A percentile compares a stretch with the other conserved stretches of the same genome.
These are phyloP conservation scores for Gynandropsis gynandra DNA, from an alignment of 345 rosid species.

Conservation along the genomic window DNA sequence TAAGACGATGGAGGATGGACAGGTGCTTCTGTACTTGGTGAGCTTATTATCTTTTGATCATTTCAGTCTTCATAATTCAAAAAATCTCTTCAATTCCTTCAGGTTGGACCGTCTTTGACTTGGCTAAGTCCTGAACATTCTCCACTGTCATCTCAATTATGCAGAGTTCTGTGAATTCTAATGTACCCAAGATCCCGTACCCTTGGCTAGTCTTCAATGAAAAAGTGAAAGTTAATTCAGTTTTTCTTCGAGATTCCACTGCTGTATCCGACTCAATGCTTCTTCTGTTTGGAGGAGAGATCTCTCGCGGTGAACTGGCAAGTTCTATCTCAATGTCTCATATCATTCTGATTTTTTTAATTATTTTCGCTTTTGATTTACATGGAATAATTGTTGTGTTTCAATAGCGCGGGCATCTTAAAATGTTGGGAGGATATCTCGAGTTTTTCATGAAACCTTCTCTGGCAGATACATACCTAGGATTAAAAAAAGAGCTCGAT, in stretches of 20 bases:
- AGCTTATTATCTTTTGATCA: slow-evolving; percentile 24
- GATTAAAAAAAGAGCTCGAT: slow-evolving; percentile 64
- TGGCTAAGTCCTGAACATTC: too few species aligned
- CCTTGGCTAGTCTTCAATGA: slow-evolving; percentile 97
- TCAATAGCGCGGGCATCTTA: slow-evolving; percentile 83
- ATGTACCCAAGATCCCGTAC: slow-evolving; percentile 71
- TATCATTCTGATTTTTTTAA: slow-evolving; percentile 1
- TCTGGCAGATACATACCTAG: slow-evolving; percentile 52
- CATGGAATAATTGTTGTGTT: slow-evolving; percentile 15
- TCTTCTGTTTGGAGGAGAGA: slow-evolving; percentile 80
- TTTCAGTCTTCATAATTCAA: not conserved
- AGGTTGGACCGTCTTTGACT: too few species aligned
- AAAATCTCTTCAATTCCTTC: not conserved
- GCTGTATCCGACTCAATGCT: slow-evolving; percentile 79
- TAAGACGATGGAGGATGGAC: slow-evolving; percentile 98
- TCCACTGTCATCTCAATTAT: too few species aligned
- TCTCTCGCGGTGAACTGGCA: slow-evolving; percentile 79
- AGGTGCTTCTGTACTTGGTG: slow-evolving; percentile 76
- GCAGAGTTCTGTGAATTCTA: slow-evolving; percentile 86
- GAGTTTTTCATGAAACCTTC: slow-evolving; percentile 86
- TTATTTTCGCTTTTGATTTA: slow-evolving; percentile 9
- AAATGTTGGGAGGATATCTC: slow-evolving; percentile 88
- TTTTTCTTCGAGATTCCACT: slow-evolving; percentile 88
- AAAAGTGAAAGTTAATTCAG: slow-evolving; percentile 91
- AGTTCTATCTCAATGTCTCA: slow-evolving; percentile 29